Percentiles rank a stretch among this genome's conserved stretches.
Conservation (phyloP, 108 stramenopile species). For the Skeletonema tropicum region DNA sequence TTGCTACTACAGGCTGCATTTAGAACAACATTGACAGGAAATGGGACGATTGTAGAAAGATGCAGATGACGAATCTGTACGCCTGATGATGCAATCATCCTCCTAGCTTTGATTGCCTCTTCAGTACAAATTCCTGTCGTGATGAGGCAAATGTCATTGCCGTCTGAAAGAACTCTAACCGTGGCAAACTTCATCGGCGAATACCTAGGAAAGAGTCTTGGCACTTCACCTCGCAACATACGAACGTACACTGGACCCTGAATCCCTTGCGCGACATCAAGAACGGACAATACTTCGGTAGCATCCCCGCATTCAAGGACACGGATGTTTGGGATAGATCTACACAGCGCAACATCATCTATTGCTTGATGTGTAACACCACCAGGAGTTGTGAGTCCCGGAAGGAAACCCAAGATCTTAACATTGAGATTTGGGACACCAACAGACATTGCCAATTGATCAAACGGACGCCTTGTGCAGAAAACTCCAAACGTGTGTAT, state of each 20-base stretch:
- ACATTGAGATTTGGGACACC: constrained; percentile 30
- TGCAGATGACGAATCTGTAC: constrained; percentile 24
- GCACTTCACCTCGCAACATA: constrained; percentile 28
- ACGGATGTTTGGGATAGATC: constrained; percentile 27
- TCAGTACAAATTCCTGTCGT: constrained; percentile 30
- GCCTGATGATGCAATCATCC: constrained; percentile 12
- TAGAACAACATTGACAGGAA: constrained; percentile 4
- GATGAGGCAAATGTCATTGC: constrained; percentile 19
- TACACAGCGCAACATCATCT: constrained; percentile 23
- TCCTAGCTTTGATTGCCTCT: constrained; percentile 18
- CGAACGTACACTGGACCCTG: constrained; percentile 31
- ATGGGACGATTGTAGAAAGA: constrained; percentile 23
- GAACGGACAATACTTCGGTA: constrained; percentile 30
- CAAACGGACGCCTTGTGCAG: constrained; percentile 30
- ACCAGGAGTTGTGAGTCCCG: constrained; percentile 29
- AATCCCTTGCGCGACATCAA: constrained; percentile 26
- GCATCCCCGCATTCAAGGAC: constrained; percentile 31
- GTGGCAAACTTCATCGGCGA: constrained; percentile 26
- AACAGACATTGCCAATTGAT: no score
- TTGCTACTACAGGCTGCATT: constrained; percentile 3
- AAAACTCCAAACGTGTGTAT: constrained; percentile 36
- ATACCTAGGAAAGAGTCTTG: constrained; percentile 17
- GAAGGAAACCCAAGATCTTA: constrained; percentile 24
- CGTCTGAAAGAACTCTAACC: constrained; percentile 16
- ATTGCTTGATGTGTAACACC: constrained; percentile 43